phyloP scores from a whole-genome alignment of 2,329 filamentous ascomycete genomes.

The Exophiala oligosperma region DNA sequence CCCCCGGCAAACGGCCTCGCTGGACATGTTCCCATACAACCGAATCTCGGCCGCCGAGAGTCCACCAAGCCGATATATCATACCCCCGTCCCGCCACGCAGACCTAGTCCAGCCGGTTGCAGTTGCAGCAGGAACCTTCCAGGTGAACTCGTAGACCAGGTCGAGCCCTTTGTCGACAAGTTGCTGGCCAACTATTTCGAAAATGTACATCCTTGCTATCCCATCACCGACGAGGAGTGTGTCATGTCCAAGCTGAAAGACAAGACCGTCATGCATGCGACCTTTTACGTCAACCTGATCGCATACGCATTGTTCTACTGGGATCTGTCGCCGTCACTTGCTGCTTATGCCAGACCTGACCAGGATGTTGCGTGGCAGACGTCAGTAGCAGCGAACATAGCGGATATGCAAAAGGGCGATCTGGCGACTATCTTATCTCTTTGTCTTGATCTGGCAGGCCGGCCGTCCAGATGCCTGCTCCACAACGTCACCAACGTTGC shows the following conservation, averaged over 20 bases:
- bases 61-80: slow-evolving; percentile 44
- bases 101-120: slow-evolving; percentile 41
- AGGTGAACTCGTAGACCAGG: slow-evolving; percentile 58
- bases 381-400: slow-evolving; percentile 58
- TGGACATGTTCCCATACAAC: slow-evolving; percentile 27
- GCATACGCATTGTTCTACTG: slow-evolving; percentile 61
- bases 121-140: slow-evolving; percentile 50
- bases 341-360: slow-evolving; percentile 54
- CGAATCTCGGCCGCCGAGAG: slow-evolving; percentile 37
- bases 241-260: slow-evolving; percentile 54
- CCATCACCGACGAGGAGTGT: slow-evolving; percentile 57
- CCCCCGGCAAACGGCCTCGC: slow-evolving; percentile 38
- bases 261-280: slow-evolving; percentile 52
- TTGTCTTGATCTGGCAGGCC: slow-evolving; percentile 59
- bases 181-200: slow-evolving; percentile 56
- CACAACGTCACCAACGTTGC: slow-evolving; percentile 55
- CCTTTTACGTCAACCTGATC: slow-evolving; percentile 58
- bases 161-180: slow-evolving; percentile 55
- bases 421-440: slow-evolving; percentile 60
- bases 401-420: slow-evolving; percentile 58
- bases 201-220: slow-evolving; percentile 61
- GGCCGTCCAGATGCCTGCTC: slow-evolving; percentile 42
- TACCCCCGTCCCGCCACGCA: slow-evolving; percentile 33
- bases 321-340: slow-evolving; percentile 49
- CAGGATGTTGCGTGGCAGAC: slow-evolving; percentile 63